Evolutionary conservation across 345 rosid species (phyloP), one percentile per base, ranked within the genome.

Genomic region (Noccaea caerulescens): DNA sequence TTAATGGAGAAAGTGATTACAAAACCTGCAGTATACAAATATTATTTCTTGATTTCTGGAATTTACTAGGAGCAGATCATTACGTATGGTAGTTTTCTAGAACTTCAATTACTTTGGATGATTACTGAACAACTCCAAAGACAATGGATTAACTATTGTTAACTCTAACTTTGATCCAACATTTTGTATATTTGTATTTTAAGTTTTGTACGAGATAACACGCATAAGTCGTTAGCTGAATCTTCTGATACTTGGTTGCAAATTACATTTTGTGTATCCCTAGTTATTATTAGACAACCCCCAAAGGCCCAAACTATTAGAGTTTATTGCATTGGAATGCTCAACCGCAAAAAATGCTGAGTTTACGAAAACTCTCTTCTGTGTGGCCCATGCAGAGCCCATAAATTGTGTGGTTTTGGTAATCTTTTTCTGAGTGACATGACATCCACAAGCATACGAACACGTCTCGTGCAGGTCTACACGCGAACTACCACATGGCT

Each of bases 401-500:
- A 63, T 0, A 3, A 63, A 34, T 39, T 10, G 11, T 55, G 57
- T 45, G 41, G 41, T 63, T 61, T 62, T 62, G 69, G 53, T 53
- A 13, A 3, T 20, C 32, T 23, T 33, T 33, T 6, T 39, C 6
- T 10, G 5, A 27, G 47, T 53, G 69, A 52, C 55, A 47, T 62
- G 20, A 71, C 12, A 50, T 27, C 39, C 59, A 33, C 51, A 11
- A 33, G 13, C 63, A 63, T 72, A 56, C 16, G 34, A 64, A 72
- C 71, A 72, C 57, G 44, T 56, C 71, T 55, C 51, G 50, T 72
- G 70, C 36, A 36, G 49, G 64, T 7, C 64, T 33, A 37, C 63
- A 55, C 32, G 49, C 7, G 36, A 72, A 13, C 76, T 1, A 71
- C 68, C 70, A 72, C 76, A 54, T 72, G 70, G 41, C 54, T 47